These are phyloP conservation scores for Microbotryum scabiosae DNA, from an alignment of 1,284 basidiomycete genomes.

Conservation along the genomic window DNA sequence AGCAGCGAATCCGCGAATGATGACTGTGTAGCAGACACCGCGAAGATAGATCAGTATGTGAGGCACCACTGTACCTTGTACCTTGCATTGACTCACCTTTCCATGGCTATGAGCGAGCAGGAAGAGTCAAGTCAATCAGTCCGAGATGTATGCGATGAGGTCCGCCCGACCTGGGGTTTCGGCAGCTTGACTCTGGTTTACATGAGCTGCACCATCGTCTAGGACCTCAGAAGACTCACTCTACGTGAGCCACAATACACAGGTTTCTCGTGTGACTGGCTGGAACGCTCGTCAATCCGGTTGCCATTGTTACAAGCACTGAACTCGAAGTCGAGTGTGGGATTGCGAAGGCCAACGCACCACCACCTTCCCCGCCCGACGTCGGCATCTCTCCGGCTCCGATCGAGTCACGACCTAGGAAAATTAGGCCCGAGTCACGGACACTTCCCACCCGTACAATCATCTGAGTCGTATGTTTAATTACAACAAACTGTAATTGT, in stretches of 20 bases:
- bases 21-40: conserved; percentile 21
- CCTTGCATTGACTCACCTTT: too few species aligned
- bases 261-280: conserved; percentile 16
- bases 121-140: too few species aligned
- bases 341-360: neutral
- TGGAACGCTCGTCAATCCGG: neutral
- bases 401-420: neutral
- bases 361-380: neutral
- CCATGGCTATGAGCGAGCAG: neutral
- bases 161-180: too few species aligned
- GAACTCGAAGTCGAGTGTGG: neutral
- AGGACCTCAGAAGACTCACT: conserved; percentile 37
- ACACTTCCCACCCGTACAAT: too few species aligned
- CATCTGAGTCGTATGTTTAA: too few species aligned
- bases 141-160: neutral
- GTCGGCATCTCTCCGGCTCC: neutral
- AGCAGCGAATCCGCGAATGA: conserved; percentile 88
- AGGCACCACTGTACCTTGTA: neutral
- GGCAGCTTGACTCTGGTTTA: too few species aligned
- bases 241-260: conserved; percentile 41
- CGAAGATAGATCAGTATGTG: neutral
- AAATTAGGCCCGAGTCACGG: neutral
- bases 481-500: conserved; percentile 4
- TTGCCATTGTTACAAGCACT: neutral
- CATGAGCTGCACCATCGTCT: too few species aligned